Percentiles rank a stretch among this genome's conserved stretches.
Evolutionary conservation across 306 rosid species (phyloP).

Genomic region (Macrotyloma uniflorum): DNA sequence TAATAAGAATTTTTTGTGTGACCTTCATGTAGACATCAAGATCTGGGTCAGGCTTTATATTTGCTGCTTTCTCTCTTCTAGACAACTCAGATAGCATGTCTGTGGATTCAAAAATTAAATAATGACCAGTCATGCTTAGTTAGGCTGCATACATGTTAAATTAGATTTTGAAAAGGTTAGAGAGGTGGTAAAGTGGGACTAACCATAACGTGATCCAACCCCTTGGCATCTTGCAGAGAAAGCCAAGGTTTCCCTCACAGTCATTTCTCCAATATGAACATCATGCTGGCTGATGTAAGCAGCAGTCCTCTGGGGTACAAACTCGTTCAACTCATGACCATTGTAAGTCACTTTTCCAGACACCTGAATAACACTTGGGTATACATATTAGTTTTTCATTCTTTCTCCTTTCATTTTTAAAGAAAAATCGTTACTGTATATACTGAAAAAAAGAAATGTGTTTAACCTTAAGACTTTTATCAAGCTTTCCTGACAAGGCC

Average conservation of each 20-base stretch:
- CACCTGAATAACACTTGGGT: conserved; percentile 13
- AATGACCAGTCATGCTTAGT: not conserved
- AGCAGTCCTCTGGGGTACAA: conserved; percentile 80
- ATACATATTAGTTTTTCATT: not conserved
- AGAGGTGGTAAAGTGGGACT: conserved; percentile 18
- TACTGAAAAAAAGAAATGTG: not conserved
- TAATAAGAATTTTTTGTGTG: not conserved
- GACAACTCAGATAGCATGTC: conserved; percentile 71
- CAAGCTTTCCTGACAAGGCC: conserved; percentile 84
- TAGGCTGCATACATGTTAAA: not conserved
- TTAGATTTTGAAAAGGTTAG: not conserved
- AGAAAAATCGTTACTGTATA: not conserved
- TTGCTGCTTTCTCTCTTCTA: conserved; percentile 77
- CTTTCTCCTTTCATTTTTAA: not conserved
- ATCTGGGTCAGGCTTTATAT: conserved; percentile 82
- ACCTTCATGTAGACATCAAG: conserved; percentile 92
- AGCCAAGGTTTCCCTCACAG: conserved; percentile 92
- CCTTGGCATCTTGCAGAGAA: conserved; percentile 89
- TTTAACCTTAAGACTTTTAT: conserved; percentile 42
- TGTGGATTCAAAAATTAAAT: conserved; percentile 13
- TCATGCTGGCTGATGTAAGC: conserved; percentile 91
- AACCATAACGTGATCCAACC: conserved; percentile 80
- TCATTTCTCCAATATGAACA: conserved; percentile 87
- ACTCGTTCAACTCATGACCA: conserved; percentile 55
- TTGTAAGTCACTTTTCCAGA: conserved; percentile 55